Conservation (phyloP, 805 yeast genomes). For the Yamadazyma nakazawae region DNA sequence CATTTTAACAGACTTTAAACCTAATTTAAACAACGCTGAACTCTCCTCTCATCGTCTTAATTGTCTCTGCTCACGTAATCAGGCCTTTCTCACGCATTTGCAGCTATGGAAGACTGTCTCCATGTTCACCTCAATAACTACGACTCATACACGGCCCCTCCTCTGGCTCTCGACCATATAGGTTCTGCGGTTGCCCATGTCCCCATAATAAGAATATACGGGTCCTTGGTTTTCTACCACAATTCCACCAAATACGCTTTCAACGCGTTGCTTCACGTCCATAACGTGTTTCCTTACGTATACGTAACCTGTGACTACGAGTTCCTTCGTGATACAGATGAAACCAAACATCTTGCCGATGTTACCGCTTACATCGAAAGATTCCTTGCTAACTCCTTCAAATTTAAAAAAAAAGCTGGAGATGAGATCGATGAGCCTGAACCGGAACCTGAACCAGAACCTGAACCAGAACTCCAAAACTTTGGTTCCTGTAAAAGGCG, state of each 20-base stretch:
- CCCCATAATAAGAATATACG: conserved; percentile 78
- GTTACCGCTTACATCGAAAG: conserved; percentile 46
- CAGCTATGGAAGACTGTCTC: neutral
- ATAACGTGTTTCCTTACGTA: conserved; percentile 80
- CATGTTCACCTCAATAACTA: conserved; percentile 52
- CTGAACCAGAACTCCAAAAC: neutral
- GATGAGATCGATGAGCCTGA: conserved; percentile 13
- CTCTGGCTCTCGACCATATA: conserved; percentile 52
- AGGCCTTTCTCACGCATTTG: neutral
- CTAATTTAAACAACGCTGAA: too few species aligned
- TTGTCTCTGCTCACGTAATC: neutral
- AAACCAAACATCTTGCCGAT: conserved; percentile 21
- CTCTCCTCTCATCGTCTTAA: too few species aligned
- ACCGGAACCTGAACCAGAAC: neutral
- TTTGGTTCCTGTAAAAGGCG: conserved; percentile 19
- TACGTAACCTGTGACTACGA: conserved; percentile 59
- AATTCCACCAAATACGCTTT: conserved; percentile 19
- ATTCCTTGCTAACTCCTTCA: conserved; percentile 23
- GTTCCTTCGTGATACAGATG: neutral
- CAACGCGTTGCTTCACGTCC: conserved; percentile 60
- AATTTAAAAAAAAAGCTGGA: conserved; percentile 1
- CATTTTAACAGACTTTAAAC: too few species aligned
- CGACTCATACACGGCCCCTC: conserved; percentile 63
- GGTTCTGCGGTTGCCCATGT: conserved; percentile 44
- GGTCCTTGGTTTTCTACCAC: conserved; percentile 60